Evolutionary conservation across 805 yeast genomes (phyloP).

Genomic region (Metschnikowia kunwiensis): DNA sequence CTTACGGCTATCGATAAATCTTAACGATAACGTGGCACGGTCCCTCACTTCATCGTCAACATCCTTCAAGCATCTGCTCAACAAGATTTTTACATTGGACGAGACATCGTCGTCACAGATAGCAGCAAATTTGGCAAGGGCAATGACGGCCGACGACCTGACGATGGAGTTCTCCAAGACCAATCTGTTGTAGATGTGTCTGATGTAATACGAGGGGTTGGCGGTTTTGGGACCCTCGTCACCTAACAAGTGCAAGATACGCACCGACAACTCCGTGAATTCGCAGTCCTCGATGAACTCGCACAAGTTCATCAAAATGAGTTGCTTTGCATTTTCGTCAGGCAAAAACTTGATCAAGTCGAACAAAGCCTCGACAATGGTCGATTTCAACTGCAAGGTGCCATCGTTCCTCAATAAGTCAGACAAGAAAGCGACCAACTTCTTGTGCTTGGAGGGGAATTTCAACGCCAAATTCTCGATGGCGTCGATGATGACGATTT

Average conservation of each 20-base stretch:
- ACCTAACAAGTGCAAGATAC: slow-evolving; percentile 88
- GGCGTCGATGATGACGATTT: slow-evolving; percentile 91
- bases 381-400: slow-evolving; percentile 76
- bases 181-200: slow-evolving; percentile 95
- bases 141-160: slow-evolving; percentile 92
- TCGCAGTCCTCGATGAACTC: slow-evolving; percentile 99
- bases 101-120: slow-evolving; percentile 66
- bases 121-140: slow-evolving; percentile 86
- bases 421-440: slow-evolving; percentile 76
- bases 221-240: slow-evolving; percentile 87
- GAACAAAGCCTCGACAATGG: slow-evolving; percentile 88
- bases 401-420: slow-evolving; percentile 90
- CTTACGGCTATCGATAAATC: slow-evolving; percentile 46
- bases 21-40: slow-evolving; percentile 84
- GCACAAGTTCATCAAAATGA: slow-evolving; percentile 83
- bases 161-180: slow-evolving; percentile 94
- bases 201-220: slow-evolving; percentile 84
- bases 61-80: slow-evolving; percentile 82
- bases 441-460: slow-evolving; percentile 86
- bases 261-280: slow-evolving; percentile 87
- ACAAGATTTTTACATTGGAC: slow-evolving; percentile 67
- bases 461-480: slow-evolving; percentile 86
- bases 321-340: slow-evolving; percentile 61
- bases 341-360: slow-evolving; percentile 89
- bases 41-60: slow-evolving; percentile 97